Conservation (phyloP, 140 eudicot species). For the Bidens hawaiensis region DNA sequence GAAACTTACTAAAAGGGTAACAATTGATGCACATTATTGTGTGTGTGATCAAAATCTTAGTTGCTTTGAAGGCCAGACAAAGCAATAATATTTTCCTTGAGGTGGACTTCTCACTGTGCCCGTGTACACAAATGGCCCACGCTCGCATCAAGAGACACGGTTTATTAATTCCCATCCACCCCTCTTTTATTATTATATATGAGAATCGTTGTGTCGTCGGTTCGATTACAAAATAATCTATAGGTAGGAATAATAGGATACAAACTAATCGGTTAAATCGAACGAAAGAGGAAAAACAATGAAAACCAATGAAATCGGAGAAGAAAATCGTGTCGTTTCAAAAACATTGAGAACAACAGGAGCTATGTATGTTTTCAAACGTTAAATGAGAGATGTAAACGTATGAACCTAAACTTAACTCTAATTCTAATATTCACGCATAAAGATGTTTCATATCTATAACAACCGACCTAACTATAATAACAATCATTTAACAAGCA, state of each 20-base stretch:
- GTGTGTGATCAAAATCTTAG: not conserved
- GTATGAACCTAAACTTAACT: too few species aligned
- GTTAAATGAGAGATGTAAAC: too few species aligned
- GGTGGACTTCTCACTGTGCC: conserved; percentile 16
- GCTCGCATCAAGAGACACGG: conserved; percentile 16
- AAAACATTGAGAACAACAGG: not conserved
- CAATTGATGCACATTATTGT: too few species aligned
- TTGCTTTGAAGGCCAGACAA: conserved; percentile 30
- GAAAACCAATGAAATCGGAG: not conserved
- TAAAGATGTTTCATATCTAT: too few species aligned
- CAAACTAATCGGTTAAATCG: not conserved
- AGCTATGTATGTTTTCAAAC: not conserved
- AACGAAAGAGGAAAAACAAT: too few species aligned
- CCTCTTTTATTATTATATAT: not conserved
- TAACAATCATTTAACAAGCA: too few species aligned
- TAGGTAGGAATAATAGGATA: too few species aligned
- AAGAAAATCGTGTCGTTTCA: too few species aligned
- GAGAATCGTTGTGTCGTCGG: not conserved
- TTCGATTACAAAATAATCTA: too few species aligned
- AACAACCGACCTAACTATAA: too few species aligned
- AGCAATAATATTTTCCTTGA: conserved; percentile 20
- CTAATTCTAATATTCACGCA: not conserved
- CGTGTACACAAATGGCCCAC: conserved; percentile 20
- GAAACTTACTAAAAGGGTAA: too few species aligned
- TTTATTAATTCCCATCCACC: conserved; percentile 20